Percentiles rank a stretch among this genome's conserved stretches.
These are phyloP conservation scores for Xanthoparmelia taractica DNA, from an alignment of 495 filamentous ascomycete genomes.

Conservation along the genomic window DNA sequence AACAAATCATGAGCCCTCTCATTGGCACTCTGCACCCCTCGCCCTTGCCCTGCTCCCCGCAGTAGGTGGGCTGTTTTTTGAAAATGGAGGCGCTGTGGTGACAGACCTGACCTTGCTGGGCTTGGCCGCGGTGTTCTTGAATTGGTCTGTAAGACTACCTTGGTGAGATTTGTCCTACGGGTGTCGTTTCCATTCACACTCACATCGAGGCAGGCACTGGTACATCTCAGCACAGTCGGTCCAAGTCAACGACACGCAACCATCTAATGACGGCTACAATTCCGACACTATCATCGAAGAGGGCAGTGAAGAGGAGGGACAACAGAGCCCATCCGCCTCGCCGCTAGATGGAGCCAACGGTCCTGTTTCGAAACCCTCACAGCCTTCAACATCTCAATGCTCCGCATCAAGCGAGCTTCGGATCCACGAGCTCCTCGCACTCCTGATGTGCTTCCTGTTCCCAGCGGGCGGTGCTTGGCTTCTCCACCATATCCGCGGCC, in stretches of 20 bases:
- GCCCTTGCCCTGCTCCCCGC: constrained; percentile 79
- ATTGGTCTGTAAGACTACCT: constrained; percentile 86
- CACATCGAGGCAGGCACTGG: constrained; percentile 63
- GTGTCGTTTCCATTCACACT: not conserved
- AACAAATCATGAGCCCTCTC: constrained; percentile 44
- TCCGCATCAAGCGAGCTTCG: constrained; percentile 58
- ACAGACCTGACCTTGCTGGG: constrained; percentile 78
- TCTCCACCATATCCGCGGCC: constrained; percentile 63
- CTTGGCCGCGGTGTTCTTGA: constrained; percentile 76
- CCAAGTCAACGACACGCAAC: constrained; percentile 37
- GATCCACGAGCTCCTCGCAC: constrained; percentile 62
- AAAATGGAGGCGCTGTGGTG: constrained; percentile 70
- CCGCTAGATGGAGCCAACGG: constrained; percentile 7
- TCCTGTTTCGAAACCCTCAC: constrained; percentile 19
- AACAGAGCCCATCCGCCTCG: constrained; percentile 23
- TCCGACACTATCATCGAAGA: constrained; percentile 43
- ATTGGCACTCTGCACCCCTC: constrained; percentile 72
- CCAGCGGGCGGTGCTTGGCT: constrained; percentile 72
- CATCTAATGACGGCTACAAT: constrained; percentile 9
- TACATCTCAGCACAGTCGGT: constrained; percentile 71
- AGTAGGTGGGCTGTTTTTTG: constrained; percentile 73
- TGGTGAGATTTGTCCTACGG: constrained; percentile 50
- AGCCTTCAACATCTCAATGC: not conserved
- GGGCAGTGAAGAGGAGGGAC: constrained; percentile 40
- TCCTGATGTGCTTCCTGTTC: constrained; percentile 70